Conservation (phyloP, 768 basidiomycete genomes). For the Hebeloma cylindrosporum region DNA sequence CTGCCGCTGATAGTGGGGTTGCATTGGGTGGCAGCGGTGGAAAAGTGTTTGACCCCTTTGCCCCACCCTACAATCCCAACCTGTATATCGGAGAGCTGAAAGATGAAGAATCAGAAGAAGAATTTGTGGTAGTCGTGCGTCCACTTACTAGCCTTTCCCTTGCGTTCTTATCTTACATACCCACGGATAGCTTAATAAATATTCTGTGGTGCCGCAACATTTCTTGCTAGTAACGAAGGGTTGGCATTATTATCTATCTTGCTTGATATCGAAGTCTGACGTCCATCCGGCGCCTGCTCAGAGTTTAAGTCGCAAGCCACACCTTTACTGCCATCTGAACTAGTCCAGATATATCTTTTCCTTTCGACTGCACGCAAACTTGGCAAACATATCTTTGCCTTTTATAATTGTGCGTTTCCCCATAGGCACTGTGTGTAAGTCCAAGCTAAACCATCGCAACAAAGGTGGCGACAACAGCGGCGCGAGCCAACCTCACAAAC, state of each 20-base stretch:
- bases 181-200: conserved; percentile 75
- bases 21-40: conserved; percentile 24
- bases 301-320: conserved; percentile 78
- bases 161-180: background rate
- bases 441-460: background rate
- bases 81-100: conserved; percentile 75
- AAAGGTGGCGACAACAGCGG: conserved; percentile 77
- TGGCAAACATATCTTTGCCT: conserved; percentile 67
- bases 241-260: conserved; percentile 27
- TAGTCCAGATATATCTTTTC: conserved; percentile 75
- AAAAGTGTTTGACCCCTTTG: conserved; percentile 66
- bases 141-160: background rate
- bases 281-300: conserved; percentile 24
- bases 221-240: conserved; percentile 89
- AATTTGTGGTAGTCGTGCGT: conserved; percentile 72
- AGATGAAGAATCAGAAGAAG: conserved; percentile 54
- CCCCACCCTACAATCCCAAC: conserved; percentile 80
- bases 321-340: conserved; percentile 76
- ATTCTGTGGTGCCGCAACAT: conserved; percentile 78
- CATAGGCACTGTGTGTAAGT: background rate
- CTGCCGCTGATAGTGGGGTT: conserved; percentile 25
- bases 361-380: conserved; percentile 65
- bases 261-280: background rate
- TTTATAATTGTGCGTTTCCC: conserved; percentile 78
- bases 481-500: conserved; percentile 89